Evolutionary conservation across 2,329 filamentous ascomycete species (phyloP), one percentile per base, ranked within the genome.

Genomic region (Graphium sp.): DNA sequence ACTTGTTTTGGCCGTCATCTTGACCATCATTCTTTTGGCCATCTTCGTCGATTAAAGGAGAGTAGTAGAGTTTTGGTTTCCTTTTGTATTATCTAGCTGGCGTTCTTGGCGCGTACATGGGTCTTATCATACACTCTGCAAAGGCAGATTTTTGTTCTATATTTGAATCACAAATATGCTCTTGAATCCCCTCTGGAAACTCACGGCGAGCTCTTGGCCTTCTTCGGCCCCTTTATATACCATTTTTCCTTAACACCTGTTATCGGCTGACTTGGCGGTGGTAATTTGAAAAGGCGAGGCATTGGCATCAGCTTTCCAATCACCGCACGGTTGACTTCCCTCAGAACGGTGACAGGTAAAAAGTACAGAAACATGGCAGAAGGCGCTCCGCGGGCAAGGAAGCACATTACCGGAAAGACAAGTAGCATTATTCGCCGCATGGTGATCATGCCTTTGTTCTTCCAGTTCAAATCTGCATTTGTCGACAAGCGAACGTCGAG

Each of bases 11-110:
- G 76, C 79, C 2, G 70, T 98, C 26, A 89, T 98, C 34, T 52
- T 95, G 43, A 78, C 83, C 4, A 83, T 98, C 40, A 75, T 98
- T 24, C 63, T 98, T 34, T 56, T 98, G 40, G 91, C 89, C 10
- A 79, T 87, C 29, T 73, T 84, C 29, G 48, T 93, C 41, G 78
- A 80, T 33, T 91, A 45, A 21, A 6, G 24, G 26, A 19, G 16
- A 28, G n/a, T 12, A 28, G 17, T 18, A 18, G 17, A 7, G 30
- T 28, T 15, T 13, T 4, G 7, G 7, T 29, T 8, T 16, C 21
- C 8, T 24, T 20, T n/a, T n/a, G n/a, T n/a, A n/a, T n/a, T n/a
- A n/a, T n/a, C n/a, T n/a, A n/a, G n/a, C n/a, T n/a, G n/a, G n/a
- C n/a, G n/a, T n/a, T n/a, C n/a, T n/a, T n/a, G n/a, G n/a, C n/a